Conservation (phyloP, 2,329 filamentous ascomycete species). For the Venturia nashicola region DNA sequence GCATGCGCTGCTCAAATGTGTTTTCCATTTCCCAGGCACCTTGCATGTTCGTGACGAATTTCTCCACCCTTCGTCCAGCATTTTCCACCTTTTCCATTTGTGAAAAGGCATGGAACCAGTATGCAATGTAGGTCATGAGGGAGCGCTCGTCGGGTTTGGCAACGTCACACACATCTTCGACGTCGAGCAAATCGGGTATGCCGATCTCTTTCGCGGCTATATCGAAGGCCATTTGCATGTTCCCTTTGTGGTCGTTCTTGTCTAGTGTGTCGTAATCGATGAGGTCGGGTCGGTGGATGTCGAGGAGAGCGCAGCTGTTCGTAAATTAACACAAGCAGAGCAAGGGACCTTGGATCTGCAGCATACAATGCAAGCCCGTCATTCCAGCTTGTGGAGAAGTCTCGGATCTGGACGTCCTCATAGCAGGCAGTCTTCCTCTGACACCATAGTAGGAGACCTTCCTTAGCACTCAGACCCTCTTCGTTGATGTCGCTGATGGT, state of each 20-base stretch:
- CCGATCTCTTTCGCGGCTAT: constrained; percentile 94
- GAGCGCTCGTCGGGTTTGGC: constrained; percentile 90
- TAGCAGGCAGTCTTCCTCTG: constrained; percentile 98
- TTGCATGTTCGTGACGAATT: constrained; percentile 98
- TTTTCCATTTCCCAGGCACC: constrained; percentile 99
- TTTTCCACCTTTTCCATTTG: constrained; percentile 99
- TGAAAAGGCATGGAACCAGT: constrained; percentile 99
- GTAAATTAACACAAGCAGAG: not conserved
- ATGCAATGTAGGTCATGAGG: constrained; percentile 98
- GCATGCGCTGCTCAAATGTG: constrained; percentile 85
- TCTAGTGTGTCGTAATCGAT: constrained; percentile 95
- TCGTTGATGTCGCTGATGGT: constrained; percentile 98
- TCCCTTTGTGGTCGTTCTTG: constrained; percentile 85
- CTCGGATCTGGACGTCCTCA: constrained; percentile 86
- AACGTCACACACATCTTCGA: constrained; percentile 96
- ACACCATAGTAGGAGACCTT: constrained; percentile 91
- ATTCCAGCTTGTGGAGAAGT: constrained; percentile 96
- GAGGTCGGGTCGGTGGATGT: constrained; percentile 92
- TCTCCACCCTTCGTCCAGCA: constrained; percentile 88
- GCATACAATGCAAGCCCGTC: constrained; percentile 76
- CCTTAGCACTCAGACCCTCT: constrained; percentile 95
- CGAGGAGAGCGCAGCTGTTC: constrained; percentile 66
- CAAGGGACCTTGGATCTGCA: not conserved
- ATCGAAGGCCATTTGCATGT: constrained; percentile 97
- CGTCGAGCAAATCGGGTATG: constrained; percentile 88